A percentile compares a stretch with the other conserved stretches of the same genome.
phyloP scores from a whole-genome alignment of 139 green algal species.

The Axilococcus clingmanii region DNA sequence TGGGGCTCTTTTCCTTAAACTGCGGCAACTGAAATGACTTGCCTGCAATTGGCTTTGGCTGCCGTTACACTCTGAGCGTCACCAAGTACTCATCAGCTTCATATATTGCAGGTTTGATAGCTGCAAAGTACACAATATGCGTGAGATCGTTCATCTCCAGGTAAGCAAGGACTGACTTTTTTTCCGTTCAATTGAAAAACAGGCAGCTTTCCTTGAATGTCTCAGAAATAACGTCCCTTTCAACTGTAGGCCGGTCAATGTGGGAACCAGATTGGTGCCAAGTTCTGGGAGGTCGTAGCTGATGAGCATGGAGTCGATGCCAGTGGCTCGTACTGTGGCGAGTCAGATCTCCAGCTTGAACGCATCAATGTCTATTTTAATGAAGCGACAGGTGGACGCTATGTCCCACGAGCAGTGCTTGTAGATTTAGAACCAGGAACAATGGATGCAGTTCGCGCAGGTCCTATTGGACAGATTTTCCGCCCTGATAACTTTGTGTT shows the following conservation, averaged over 20 bases:
- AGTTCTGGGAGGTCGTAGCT: constrained; percentile 72
- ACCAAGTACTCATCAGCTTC: too few species aligned
- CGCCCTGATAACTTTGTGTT: constrained; percentile 76
- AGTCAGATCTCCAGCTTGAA: constrained; percentile 89
- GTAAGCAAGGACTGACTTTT: background rate
- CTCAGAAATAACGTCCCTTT: too few species aligned
- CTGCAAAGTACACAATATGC: constrained; percentile 1
- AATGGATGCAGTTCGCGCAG: constrained; percentile 82
- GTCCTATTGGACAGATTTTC: constrained; percentile 77
- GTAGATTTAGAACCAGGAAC: constrained; percentile 87
- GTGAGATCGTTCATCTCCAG: constrained; percentile 4
- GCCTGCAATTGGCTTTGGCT: background rate
- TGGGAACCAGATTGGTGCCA: constrained; percentile 75
- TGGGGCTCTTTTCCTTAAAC: too few species aligned
- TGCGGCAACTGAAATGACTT: background rate
- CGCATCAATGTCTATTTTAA: constrained; percentile 97
- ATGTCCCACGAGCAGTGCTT: constrained; percentile 86
- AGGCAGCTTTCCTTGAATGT: background rate
- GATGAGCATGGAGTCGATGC: constrained; percentile 68
- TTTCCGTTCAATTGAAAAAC: background rate
- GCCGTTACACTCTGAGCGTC: too few species aligned
- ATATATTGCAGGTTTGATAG: background rate
- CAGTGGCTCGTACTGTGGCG: constrained; percentile 54
- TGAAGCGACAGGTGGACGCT: constrained; percentile 73
- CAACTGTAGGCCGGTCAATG: constrained; percentile 7